Evolutionary conservation across 2,329 filamentous ascomycete genomes (phyloP).

Genomic region (Xylariaceae sp.): DNA sequence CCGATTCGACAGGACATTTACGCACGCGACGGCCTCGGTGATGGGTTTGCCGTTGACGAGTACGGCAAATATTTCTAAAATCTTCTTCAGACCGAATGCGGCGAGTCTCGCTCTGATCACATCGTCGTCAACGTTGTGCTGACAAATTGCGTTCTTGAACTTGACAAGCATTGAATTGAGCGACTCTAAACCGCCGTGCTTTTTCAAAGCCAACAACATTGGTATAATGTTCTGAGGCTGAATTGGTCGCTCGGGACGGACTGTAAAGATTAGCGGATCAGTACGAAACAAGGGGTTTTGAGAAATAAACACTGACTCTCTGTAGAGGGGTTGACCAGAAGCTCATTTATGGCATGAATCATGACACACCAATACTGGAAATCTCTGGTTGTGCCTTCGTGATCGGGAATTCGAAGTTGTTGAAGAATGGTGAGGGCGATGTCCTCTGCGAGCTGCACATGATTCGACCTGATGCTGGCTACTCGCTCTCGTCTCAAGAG

Average conservation of each 20-base stretch:
- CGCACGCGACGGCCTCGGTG: slow-evolving; percentile 64
- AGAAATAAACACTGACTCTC: slow-evolving; percentile 18
- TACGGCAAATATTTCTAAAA: slow-evolving; percentile 74
- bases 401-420: slow-evolving; percentile 51
- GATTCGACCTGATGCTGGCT: slow-evolving; percentile 47
- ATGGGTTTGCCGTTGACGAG: slow-evolving; percentile 75
- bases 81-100: slow-evolving; percentile 65
- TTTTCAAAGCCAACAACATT: slow-evolving; percentile 81
- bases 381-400: slow-evolving; percentile 52
- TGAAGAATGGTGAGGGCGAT: slow-evolving; percentile 66
- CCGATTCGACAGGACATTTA: slow-evolving; percentile 38
- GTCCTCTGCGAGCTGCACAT: slow-evolving; percentile 55
- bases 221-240: slow-evolving; percentile 60
- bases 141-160: slow-evolving; percentile 56
- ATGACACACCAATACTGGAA: slow-evolving; percentile 80
- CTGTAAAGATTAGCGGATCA: slow-evolving; percentile 31
- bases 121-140: slow-evolving; percentile 39
- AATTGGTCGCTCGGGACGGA: slow-evolving; percentile 44
- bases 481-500: slow-evolving; percentile 71
- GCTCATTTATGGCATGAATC: slow-evolving; percentile 69
- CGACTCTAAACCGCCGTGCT: slow-evolving; percentile 67
- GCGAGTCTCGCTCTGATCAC: slow-evolving; percentile 45
- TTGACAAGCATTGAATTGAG: slow-evolving; percentile 67
- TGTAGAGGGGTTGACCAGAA: slow-evolving; percentile 64
- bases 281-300: slow-evolving; percentile 9